phyloP scores from a whole-genome alignment of 495 filamentous ascomycete species.

The Aspergillus cristatus region DNA sequence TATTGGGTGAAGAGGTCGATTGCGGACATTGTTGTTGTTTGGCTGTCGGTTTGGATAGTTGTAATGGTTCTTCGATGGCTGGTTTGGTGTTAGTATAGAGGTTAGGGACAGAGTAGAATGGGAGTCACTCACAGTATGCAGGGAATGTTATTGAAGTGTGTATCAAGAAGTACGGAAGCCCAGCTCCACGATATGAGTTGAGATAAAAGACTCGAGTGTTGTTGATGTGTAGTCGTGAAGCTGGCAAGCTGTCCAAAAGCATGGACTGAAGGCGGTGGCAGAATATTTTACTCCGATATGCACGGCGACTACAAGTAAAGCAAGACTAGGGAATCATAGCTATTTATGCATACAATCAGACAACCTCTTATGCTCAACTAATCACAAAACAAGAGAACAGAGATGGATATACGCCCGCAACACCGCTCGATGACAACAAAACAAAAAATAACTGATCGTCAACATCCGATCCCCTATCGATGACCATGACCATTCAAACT shows the following conservation, averaged over 20 bases:
- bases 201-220: background rate
- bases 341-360: slow-evolving; percentile 3
- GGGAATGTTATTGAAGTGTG: too few relatives aligned
- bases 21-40: slow-evolving; percentile 21
- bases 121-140: too few relatives aligned
- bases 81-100: too few relatives aligned
- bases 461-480: slow-evolving; percentile 18
- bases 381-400: slow-evolving; percentile 8
- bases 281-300: slow-evolving; percentile 1
- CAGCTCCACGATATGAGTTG: too few relatives aligned
- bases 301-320: too few relatives aligned
- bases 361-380: too few relatives aligned
- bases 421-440: slow-evolving; percentile 28
- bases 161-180: too few relatives aligned
- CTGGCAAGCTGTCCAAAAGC: slow-evolving; percentile 7
- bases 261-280: slow-evolving; percentile 11
- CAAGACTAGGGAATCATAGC: too few relatives aligned
- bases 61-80: slow-evolving; percentile 2
- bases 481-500: slow-evolving; percentile 8
- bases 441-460: slow-evolving; percentile 8
- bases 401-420: slow-evolving; percentile 24
- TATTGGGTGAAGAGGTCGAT: slow-evolving; percentile 74
- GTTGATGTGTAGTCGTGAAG: background rate
- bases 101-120: too few relatives aligned
- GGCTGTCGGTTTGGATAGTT: background rate